These are phyloP conservation scores for Epichloe elymi DNA, from an alignment of 2,329 filamentous ascomycete species.

Conservation along the genomic window DNA sequence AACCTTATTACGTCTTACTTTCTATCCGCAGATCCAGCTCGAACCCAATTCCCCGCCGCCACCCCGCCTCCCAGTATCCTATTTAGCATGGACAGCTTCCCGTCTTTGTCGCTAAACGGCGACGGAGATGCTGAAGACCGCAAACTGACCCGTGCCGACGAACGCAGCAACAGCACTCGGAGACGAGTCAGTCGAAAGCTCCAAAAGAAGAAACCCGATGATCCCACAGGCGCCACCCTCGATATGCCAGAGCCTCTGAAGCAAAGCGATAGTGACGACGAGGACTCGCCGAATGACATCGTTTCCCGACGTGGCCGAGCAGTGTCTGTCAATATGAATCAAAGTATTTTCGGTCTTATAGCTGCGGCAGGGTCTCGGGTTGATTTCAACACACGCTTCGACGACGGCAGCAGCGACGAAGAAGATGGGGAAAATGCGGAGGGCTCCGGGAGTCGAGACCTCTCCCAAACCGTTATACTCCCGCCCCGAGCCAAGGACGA, in stretches of 20 bases:
- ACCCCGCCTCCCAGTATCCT: background rate
- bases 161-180: conserved; percentile 24
- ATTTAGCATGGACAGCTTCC: background rate
- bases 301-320: conserved; percentile 29
- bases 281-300: conserved; percentile 28
- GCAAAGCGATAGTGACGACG: conserved; percentile 35
- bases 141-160: conserved; percentile 13
- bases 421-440: conserved; percentile 43
- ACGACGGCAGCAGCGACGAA: conserved; percentile 68
- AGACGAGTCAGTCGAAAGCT: conserved; percentile 30
- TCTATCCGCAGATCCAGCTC: background rate
- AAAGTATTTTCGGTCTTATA: conserved; percentile 88
- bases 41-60: background rate
- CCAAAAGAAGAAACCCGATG: conserved; percentile 29
- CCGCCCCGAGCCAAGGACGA: conserved; percentile 19
- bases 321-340: conserved; percentile 67
- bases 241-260: conserved; percentile 41
- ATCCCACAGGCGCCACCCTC: conserved; percentile 19
- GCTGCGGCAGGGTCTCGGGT: conserved; percentile 73
- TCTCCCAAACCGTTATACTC: conserved; percentile 31
- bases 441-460: conserved; percentile 30
- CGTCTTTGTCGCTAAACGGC: background rate
- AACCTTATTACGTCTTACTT: background rate
- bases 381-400: conserved; percentile 71
- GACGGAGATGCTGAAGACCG: background rate